Evolutionary conservation across 176 grass and related monocot species (phyloP).

Genomic region (maize (Zea mays)): DNA sequence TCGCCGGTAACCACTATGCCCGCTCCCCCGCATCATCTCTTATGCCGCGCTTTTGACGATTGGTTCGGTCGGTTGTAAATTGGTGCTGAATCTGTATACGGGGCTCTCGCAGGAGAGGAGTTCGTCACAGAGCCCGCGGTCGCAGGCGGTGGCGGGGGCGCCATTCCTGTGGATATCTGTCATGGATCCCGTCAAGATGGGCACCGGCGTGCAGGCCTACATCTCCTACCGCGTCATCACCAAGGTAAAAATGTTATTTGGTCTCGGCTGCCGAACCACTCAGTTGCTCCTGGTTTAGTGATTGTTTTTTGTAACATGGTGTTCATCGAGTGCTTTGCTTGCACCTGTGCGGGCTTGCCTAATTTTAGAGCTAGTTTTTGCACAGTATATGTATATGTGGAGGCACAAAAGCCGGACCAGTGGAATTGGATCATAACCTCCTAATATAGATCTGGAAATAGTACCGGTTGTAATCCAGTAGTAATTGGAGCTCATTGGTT

Average conservation of each 20-base stretch:
- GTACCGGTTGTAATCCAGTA: neutral
- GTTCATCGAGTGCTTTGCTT: neutral
- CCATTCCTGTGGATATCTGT: conserved; percentile 74
- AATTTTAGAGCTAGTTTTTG: conserved; percentile 30
- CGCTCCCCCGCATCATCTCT: neutral
- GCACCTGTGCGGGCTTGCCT: neutral
- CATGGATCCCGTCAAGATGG: conserved; percentile 96
- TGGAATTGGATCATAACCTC: conserved; percentile 29
- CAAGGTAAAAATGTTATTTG: conserved; percentile 56
- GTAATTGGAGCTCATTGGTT: conserved; percentile 21
- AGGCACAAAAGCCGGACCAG: conserved; percentile 16
- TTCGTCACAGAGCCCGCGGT: conserved; percentile 79
- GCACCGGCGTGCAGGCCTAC: conserved; percentile 90
- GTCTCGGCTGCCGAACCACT: conserved; percentile 18
- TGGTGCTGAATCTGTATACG: conserved; percentile 48
- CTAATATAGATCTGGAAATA: conserved; percentile 27
- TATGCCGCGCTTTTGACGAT: neutral
- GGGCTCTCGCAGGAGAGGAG: conserved; percentile 58
- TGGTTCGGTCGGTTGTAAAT: neutral
- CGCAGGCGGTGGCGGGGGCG: conserved; percentile 38
- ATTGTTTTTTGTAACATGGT: neutral
- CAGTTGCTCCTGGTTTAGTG: conserved; percentile 24
- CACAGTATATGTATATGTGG: neutral
- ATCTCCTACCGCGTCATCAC: conserved; percentile 99
- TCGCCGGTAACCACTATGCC: conserved; percentile 50